phyloP scores from a whole-genome alignment of 345 rosid genomes.

The Cardamine resedifolia region DNA sequence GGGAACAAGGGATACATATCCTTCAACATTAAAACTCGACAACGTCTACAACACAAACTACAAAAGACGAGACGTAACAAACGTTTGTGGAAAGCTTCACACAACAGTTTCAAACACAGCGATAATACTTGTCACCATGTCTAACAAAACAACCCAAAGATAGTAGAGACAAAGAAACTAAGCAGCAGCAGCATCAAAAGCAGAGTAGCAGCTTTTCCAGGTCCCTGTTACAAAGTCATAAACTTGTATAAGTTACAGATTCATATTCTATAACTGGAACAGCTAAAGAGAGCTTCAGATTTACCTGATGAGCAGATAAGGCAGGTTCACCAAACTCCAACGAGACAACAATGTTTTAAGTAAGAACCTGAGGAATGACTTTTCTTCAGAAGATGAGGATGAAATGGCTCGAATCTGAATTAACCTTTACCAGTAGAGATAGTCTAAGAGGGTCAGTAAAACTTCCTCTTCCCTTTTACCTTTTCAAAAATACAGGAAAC shows the following conservation, averaged over 20 bases:
- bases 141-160: constrained; percentile 18
- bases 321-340: constrained; percentile 18
- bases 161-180: constrained; percentile 25
- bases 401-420: constrained; percentile 12
- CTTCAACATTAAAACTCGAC: constrained; percentile 23
- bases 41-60: constrained; percentile 32
- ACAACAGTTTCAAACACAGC: constrained; percentile 15
- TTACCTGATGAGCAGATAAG: constrained; percentile 35
- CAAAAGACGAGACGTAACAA: constrained; percentile 1
- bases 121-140: constrained; percentile 4
- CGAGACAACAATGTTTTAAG: constrained; percentile 6
- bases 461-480: constrained; percentile 57
- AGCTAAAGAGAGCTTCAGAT: constrained; percentile 16
- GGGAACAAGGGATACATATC: constrained; percentile 23
- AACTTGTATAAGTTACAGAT: constrained; percentile 16
- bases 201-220: constrained; percentile 25
- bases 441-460: constrained; percentile 28
- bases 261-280: neutral
- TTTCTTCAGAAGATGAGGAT: constrained; percentile 14
- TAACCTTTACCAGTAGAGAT: constrained; percentile 23
- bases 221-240: constrained; percentile 28
- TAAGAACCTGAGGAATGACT: constrained; percentile 21
- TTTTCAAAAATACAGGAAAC: constrained; percentile 61
- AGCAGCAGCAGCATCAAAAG: constrained; percentile 21
- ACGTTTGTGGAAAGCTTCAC: constrained; percentile 7